phyloP scores from a whole-genome alignment of 306 rosid genomes.

The Styphnolobium japonicum region DNA sequence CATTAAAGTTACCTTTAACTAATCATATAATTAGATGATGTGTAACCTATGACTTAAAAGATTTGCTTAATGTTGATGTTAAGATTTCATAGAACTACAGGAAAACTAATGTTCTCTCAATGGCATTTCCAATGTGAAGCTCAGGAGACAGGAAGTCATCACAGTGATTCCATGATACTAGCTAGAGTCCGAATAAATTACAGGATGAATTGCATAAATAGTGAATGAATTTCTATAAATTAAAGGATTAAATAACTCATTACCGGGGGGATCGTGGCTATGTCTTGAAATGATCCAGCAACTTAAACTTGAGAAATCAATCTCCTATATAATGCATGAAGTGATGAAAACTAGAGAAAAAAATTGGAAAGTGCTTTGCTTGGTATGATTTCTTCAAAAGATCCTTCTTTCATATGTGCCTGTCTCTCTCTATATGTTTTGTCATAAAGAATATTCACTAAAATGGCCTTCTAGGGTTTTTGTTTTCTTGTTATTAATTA shows the following conservation, averaged over 20 bases:
- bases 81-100: background rate
- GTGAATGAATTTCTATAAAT: too few species aligned
- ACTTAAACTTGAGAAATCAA: background rate
- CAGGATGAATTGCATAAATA: background rate
- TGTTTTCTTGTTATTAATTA: background rate
- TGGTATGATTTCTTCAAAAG: background rate
- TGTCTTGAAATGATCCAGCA: background rate
- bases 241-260: background rate
- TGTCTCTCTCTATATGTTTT: too few species aligned
- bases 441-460: too few species aligned
- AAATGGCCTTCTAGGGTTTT: background rate
- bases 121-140: background rate
- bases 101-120: background rate
- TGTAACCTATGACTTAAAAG: background rate
- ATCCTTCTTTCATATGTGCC: background rate
- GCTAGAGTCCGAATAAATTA: background rate
- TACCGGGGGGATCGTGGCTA: background rate
- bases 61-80: background rate
- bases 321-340: background rate
- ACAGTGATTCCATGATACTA: too few species aligned
- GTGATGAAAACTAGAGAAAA: background rate
- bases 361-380: background rate
- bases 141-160: background rate
- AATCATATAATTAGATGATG: background rate
- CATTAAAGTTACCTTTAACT: background rate